These are phyloP conservation scores for Thalia dealbata DNA, from an alignment of 176 grass and related monocot genomes.

Conservation along the genomic window DNA sequence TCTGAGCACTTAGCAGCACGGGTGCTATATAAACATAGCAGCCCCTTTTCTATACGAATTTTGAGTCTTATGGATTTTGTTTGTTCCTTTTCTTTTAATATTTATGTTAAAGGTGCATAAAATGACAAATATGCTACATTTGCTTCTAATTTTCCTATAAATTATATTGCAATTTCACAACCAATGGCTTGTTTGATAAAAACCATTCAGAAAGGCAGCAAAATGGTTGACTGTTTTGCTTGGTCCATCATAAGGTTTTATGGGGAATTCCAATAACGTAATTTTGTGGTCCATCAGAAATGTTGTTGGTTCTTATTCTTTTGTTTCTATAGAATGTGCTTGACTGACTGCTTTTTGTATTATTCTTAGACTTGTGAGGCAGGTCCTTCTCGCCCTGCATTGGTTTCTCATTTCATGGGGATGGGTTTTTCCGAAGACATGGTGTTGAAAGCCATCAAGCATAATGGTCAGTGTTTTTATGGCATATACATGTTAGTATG, in stretches of 20 bases:
- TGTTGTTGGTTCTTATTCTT: not conserved
- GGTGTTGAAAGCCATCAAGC: constrained; percentile 18
- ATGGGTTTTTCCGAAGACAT: constrained; percentile 13
- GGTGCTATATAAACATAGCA: too few species aligned
- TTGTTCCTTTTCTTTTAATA: too few species aligned
- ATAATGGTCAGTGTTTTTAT: constrained; percentile 2
- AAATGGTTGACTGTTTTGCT: not conserved
- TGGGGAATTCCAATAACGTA: not conserved
- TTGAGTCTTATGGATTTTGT: too few species aligned
- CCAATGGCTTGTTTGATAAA: not conserved
- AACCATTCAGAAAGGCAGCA: not conserved
- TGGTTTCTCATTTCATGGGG: constrained; percentile 9
- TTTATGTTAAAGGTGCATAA: too few species aligned
- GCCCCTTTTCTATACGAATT: too few species aligned
- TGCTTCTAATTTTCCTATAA: too few species aligned
- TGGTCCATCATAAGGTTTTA: not conserved
- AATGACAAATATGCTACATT: too few species aligned
- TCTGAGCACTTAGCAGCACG: too few species aligned
- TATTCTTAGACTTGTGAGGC: constrained; percentile 1
- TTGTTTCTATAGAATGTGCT: not conserved
- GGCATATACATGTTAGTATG: not conserved
- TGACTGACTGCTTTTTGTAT: not conserved
- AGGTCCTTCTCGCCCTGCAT: constrained; percentile 1
- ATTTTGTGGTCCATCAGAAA: not conserved
- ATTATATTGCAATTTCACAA: not conserved